phyloP scores from a whole-genome alignment of 2,329 filamentous ascomycete species.

The Fusarium sublunatum region DNA sequence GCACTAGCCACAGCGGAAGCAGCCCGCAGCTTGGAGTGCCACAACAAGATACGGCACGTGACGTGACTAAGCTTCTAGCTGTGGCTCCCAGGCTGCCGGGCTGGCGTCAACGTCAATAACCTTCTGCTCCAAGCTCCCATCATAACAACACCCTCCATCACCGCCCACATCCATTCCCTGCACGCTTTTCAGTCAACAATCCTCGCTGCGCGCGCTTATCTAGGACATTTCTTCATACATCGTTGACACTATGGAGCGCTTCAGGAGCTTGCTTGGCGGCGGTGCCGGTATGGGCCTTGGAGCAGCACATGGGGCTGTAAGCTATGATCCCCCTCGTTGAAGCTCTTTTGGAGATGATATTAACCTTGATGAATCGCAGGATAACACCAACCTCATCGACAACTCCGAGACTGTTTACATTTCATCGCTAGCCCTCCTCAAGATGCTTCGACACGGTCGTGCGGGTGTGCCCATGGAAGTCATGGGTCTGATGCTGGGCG shows the following conservation, averaged over 20 bases:
- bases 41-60: conserved; percentile 37
- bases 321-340: conserved; percentile 36
- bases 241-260: conserved; percentile 79
- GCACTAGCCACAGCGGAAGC: conserved; percentile 13
- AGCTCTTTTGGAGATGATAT: conserved; percentile 20
- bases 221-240: conserved; percentile 16
- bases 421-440: conserved; percentile 93
- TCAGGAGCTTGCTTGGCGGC: conserved; percentile 88
- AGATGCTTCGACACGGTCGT: conserved; percentile 98
- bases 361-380: conserved; percentile 62
- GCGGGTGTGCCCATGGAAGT: conserved; percentile 99
- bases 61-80: conserved; percentile 47
- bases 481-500: conserved; percentile 98
- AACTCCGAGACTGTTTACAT: conserved; percentile 99
- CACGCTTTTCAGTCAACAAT: conserved; percentile 5
- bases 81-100: conserved; percentile 50
- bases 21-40: conserved; percentile 25
- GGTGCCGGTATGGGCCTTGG: conserved; percentile 73
- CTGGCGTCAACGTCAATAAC: conserved; percentile 51
- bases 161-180: conserved; percentile 22
- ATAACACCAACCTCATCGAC: conserved; percentile 91
- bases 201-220: neutral
- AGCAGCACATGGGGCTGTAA: conserved; percentile 55
- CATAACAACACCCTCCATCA: conserved; percentile 35
- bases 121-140: conserved; percentile 42